phyloP scores from a whole-genome alignment of 176 grass and related monocot genomes.

The Rhynchospora pubera region DNA sequence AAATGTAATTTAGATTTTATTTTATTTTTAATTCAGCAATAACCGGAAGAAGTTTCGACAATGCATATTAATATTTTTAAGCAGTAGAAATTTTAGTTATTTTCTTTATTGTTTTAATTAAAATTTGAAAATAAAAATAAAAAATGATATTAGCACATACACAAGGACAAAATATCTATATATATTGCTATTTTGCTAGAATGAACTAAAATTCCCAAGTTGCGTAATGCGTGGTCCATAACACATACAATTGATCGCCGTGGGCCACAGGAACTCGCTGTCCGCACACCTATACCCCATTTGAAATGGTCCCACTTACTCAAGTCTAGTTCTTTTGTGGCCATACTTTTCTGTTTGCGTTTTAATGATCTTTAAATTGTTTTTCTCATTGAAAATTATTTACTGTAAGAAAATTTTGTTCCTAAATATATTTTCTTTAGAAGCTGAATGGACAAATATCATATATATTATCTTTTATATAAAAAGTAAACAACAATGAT shows the following conservation, averaged over 20 bases:
- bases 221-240: slow-evolving; percentile 3
- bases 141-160: background rate
- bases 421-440: too few relatives aligned
- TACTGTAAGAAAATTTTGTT: too few relatives aligned
- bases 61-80: too few relatives aligned
- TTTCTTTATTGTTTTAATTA: background rate
- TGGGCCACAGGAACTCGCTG: background rate
- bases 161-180: slow-evolving; percentile 4
- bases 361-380: too few relatives aligned
- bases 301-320: background rate
- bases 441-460: too few relatives aligned
- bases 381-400: too few relatives aligned
- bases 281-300: background rate
- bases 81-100: too few relatives aligned
- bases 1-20: too few relatives aligned
- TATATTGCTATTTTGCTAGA: background rate
- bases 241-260: background rate
- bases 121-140: background rate
- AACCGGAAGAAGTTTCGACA: too few relatives aligned
- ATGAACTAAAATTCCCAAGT: background rate
- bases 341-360: background rate
- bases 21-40: too few relatives aligned
- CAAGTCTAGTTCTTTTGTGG: background rate
- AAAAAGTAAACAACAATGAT: too few relatives aligned
- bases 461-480: too few relatives aligned